phyloP scores from a whole-genome alignment of 495 filamentous ascomycete species.

The Tuber indicum region DNA sequence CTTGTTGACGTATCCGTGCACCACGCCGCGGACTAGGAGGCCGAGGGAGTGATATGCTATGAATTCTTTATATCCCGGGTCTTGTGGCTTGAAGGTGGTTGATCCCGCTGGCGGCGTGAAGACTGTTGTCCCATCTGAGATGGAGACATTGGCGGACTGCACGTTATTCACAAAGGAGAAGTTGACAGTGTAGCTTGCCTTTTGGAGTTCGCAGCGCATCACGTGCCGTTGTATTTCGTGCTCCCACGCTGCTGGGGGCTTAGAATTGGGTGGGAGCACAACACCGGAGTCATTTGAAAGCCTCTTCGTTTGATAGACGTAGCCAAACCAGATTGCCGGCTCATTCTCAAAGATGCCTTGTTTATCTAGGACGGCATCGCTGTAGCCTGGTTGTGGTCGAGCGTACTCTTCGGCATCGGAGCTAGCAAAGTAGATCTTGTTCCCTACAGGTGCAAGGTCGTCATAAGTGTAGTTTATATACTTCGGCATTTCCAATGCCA shows the following conservation, averaged over 20 bases:
- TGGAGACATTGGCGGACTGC: slow-evolving; percentile 2
- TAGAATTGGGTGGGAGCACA: not conserved
- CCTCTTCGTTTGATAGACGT: slow-evolving; percentile 27
- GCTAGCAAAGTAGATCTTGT: slow-evolving; percentile 37
- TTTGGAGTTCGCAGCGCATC: slow-evolving; percentile 42
- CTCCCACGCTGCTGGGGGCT: slow-evolving; percentile 23
- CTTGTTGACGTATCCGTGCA: slow-evolving; percentile 38
- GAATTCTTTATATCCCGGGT: slow-evolving; percentile 38
- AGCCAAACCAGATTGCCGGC: slow-evolving; percentile 45
- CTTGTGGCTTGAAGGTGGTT: not conserved
- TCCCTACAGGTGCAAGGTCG: slow-evolving; percentile 40
- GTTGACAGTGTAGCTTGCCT: slow-evolving; percentile 37
- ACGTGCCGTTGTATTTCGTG: slow-evolving; percentile 38
- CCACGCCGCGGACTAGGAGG: slow-evolving; percentile 38
- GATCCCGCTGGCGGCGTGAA: slow-evolving; percentile 9
- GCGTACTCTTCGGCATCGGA: slow-evolving; percentile 38
- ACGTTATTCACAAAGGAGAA: slow-evolving; percentile 22
- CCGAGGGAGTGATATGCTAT: slow-evolving; percentile 43
- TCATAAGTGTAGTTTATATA: slow-evolving; percentile 24
- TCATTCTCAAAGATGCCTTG: slow-evolving; percentile 43
- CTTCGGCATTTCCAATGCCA: slow-evolving; percentile 2
- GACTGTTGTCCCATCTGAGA: slow-evolving; percentile 5
- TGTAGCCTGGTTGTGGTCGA: slow-evolving; percentile 20
- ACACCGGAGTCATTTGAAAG: not conserved
- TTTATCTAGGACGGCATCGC: not conserved